These are phyloP conservation scores for Pyrenophora graminea DNA, from an alignment of 2,329 filamentous ascomycete genomes.

Conservation along the genomic window DNA sequence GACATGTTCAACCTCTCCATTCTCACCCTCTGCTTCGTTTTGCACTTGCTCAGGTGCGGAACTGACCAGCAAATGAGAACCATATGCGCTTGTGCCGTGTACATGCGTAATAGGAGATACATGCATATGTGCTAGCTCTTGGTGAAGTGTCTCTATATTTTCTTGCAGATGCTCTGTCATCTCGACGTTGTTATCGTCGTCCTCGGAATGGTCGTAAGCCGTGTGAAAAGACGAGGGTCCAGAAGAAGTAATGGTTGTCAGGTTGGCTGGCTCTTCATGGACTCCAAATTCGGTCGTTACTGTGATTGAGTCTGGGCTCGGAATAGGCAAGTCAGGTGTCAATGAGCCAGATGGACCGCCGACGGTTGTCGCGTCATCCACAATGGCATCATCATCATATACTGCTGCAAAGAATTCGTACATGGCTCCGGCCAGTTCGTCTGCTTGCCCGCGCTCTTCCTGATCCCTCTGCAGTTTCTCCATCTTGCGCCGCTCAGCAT, in stretches of 20 bases:
- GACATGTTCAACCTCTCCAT: slow-evolving; percentile 2
- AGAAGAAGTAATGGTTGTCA: slow-evolving; percentile 36
- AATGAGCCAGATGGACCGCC: slow-evolving; percentile 8
- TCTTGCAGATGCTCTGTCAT: slow-evolving; percentile 24
- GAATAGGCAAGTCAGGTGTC: slow-evolving; percentile 18
- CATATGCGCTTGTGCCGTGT: slow-evolving; percentile 1
- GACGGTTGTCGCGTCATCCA: neutral
- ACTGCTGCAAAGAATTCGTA: slow-evolving; percentile 41
- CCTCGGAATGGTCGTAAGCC: slow-evolving; percentile 16
- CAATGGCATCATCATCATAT: slow-evolving; percentile 22
- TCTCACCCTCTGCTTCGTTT: slow-evolving; percentile 4
- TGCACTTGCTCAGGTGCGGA: slow-evolving; percentile 14
- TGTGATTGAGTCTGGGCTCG: slow-evolving; percentile 41
- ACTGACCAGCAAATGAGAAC: slow-evolving; percentile 6
- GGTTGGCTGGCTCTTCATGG: slow-evolving; percentile 35
- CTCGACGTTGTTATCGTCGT: slow-evolving; percentile 22
- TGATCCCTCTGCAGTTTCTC: slow-evolving; percentile 39
- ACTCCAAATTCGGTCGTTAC: slow-evolving; percentile 44
- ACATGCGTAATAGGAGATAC: neutral
- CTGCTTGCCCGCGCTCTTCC: slow-evolving; percentile 40
- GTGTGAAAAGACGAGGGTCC: slow-evolving; percentile 22
- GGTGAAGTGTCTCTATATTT: slow-evolving; percentile 9
- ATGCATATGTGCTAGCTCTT: slow-evolving; percentile 7
- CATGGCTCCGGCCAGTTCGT: slow-evolving; percentile 42
- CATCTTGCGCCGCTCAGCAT: slow-evolving; percentile 34